phyloP scores from a whole-genome alignment of 129 eudicot species.

The Arctium lappa region DNA sequence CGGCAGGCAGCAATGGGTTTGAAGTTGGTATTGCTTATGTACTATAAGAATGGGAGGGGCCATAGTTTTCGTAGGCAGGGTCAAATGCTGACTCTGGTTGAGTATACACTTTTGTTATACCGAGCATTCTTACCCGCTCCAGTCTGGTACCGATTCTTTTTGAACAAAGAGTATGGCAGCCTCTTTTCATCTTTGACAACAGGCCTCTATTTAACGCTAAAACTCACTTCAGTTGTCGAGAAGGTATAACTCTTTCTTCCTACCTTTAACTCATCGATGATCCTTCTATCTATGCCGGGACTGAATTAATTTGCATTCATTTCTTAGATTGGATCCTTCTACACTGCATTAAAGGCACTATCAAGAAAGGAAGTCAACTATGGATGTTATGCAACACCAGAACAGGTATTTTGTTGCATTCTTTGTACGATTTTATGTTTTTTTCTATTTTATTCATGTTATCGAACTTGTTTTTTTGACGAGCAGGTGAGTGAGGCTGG shows the following conservation, averaged over 20 bases:
- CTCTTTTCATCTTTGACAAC: slow-evolving; percentile 66
- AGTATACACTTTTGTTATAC: slow-evolving; percentile 51
- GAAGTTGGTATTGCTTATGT: slow-evolving; percentile 67
- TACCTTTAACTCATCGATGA: not conserved
- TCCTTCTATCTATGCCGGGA: not conserved
- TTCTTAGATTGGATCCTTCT: slow-evolving; percentile 49
- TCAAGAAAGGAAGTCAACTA: slow-evolving; percentile 63
- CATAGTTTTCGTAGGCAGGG: slow-evolving; percentile 88
- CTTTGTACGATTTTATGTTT: not conserved
- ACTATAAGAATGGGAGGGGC: slow-evolving; percentile 71
- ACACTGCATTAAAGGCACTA: slow-evolving; percentile 56
- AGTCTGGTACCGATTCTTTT: slow-evolving; percentile 70
- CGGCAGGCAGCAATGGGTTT: slow-evolving; percentile 78
- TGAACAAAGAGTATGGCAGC: slow-evolving; percentile 76
- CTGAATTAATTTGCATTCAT: not conserved
- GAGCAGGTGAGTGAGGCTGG: slow-evolving; percentile 72
- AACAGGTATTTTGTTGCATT: slow-evolving; percentile 39
- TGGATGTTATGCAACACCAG: slow-evolving; percentile 60
- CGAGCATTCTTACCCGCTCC: slow-evolving; percentile 73
- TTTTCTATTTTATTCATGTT: not conserved
- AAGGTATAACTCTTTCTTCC: slow-evolving; percentile 32
- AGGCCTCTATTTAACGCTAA: slow-evolving; percentile 60
- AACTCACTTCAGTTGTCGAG: slow-evolving; percentile 67
- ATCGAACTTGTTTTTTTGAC: not conserved
- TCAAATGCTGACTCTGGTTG: slow-evolving; percentile 68